Base-by-base conservation (phyloP, 192 early-diverging fungal genomes). In the Glomus cerebriforme region DNA sequence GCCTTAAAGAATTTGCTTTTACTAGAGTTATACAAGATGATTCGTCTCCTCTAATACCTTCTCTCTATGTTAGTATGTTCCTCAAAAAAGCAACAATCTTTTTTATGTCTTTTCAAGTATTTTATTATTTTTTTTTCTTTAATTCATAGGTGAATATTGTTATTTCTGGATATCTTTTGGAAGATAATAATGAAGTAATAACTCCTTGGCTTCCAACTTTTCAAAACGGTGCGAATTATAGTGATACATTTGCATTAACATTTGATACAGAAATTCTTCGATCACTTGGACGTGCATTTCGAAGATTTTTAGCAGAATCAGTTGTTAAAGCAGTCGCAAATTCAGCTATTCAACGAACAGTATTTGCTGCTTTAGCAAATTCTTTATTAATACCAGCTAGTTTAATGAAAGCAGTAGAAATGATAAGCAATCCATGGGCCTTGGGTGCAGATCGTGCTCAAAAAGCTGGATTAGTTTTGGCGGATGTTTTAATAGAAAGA, bases 361-460 rank as follows among this genome's bases (percentile, higher is more conserved):
- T 86, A 24, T 85, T 90, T 71, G 81, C 82, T 31, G 82, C 86
- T 10, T 83, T 87, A 79, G 85, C 86, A 27, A 85, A 79, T 64
- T 88, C 89, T 19, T 76, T 90, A 7, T 82, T 85, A 9, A 59
- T 90, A 15, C 89, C 89, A 1, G 82, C 84, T 4, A 82, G 82
- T 49, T 73, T 90, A 12, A 79, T 90, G 75, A 86, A 87, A 43
- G 83, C 86, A 2, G 84, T 83, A 35, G 88, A 90, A 77, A 70
- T 90, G 22, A 90, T 90, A 75, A 88, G 89, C 69, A 88, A 90
- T 68, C 89, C 89, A 29, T 90, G 89, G 89, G 85, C 78, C 0
- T 77, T 90, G 7, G 88, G 84, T 24, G 79, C 83, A 64, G 89
- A 90, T 80, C 80, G 88, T 27, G 86, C 87, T 59, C 79, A 70